phyloP scores from a whole-genome alignment of 108 stramenopile species.

The Fragilariopsis cylindrus region DNA sequence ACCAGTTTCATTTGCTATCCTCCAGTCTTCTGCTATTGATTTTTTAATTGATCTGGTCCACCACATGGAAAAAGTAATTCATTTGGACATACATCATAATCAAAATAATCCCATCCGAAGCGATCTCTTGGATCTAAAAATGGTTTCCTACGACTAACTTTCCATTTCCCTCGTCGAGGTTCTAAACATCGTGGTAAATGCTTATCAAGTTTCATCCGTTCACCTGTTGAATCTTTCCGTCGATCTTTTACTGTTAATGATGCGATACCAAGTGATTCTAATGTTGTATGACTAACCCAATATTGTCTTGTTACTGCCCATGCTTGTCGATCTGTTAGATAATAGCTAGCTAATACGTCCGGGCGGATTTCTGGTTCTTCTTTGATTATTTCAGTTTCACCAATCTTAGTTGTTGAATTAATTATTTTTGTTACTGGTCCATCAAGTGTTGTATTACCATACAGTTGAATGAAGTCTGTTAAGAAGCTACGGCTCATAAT shows the following conservation, averaged over 20 bases:
- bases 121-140: conserved; percentile 29
- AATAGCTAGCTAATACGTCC: conserved; percentile 32
- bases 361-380: conserved; percentile 1
- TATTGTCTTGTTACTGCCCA: conserved; percentile 44
- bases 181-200: conserved; percentile 44
- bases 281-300: conserved; percentile 35
- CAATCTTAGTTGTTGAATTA: neutral
- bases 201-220: conserved; percentile 23
- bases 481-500: conserved; percentile 43
- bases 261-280: conserved; percentile 17
- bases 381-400: neutral
- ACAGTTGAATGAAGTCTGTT: conserved; percentile 26
- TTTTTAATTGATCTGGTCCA: conserved; percentile 27
- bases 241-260: conserved; percentile 30
- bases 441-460: conserved; percentile 9
- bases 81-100: conserved; percentile 31
- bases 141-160: conserved; percentile 5
- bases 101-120: conserved; percentile 50
- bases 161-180: conserved; percentile 39
- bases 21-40: conserved; percentile 19
- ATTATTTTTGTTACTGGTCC: neutral
- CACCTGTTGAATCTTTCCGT: neutral
- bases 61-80: conserved; percentile 36
- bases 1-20: conserved; percentile 24
- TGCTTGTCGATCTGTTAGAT: conserved; percentile 26